These are phyloP conservation scores for Durusdinium trenchii DNA, from an alignment of 73 alveolate species.

Conservation along the genomic window DNA sequence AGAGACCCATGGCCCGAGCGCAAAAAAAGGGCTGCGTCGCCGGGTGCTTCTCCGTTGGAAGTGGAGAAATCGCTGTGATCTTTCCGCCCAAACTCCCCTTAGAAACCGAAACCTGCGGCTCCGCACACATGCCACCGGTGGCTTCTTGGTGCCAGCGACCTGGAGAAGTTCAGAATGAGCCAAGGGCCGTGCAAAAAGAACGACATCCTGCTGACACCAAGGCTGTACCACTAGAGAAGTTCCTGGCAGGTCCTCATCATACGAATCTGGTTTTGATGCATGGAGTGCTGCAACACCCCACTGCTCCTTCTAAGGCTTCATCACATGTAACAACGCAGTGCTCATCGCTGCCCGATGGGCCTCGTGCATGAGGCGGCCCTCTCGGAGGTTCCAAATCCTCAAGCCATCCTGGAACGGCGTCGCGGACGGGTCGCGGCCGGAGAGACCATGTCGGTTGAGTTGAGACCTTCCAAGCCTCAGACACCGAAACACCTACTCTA, in stretches of 20 bases:
- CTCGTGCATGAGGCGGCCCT: slow-evolving; percentile 88
- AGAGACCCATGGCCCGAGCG: no score
- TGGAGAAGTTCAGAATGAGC: background rate
- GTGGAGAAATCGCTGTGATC: no score
- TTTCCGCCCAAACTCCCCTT: no score
- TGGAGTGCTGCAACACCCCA: no score
- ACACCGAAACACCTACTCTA: no score
- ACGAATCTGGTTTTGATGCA: background rate
- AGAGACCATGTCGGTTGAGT: no score
- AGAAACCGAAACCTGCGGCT: background rate
- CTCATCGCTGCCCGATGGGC: slow-evolving; percentile 4
- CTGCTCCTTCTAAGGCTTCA: no score
- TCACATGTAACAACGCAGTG: no score
- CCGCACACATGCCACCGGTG: slow-evolving; percentile 52
- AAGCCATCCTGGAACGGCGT: slow-evolving; percentile 39
- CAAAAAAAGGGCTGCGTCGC: no score
- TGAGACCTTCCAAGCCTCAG: no score
- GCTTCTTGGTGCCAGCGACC: slow-evolving; percentile 74
- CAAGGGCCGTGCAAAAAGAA: background rate
- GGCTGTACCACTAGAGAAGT: background rate
- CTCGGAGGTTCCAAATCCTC: slow-evolving; percentile 88
- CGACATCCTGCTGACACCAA: background rate
- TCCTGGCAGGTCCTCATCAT: background rate
- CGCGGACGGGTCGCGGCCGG: no score
- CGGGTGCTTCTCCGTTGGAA: no score